Evolutionary conservation across 805 yeast genomes (phyloP), one percentile per base, ranked within the genome.

Genomic region (Ogataea haglerorum): DNA sequence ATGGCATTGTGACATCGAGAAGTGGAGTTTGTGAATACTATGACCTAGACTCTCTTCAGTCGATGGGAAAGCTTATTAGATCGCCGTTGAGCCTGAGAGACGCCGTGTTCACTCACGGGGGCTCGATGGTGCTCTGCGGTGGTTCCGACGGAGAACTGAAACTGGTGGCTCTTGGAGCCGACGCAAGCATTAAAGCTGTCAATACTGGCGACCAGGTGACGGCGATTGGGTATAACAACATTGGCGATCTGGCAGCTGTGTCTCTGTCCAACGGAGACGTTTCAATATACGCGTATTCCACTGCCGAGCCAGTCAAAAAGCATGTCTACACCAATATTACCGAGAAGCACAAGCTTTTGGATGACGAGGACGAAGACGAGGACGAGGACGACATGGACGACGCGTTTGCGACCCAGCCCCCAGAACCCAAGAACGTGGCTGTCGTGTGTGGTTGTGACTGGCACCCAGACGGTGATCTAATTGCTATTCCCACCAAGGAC

Each of bases 381-480:
- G 73, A 68, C 3, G 59, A 53, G 27, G 56, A 53, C 9, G 55
- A 62, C 18, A 18, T 42, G 36, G 39, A 37, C 17, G 36, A 34
- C 38, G 29, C 71, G 67, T 34, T 34, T 18, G 43, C 32, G 23
- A 40, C 30, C 21, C 38, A 34, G n/a, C 34, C 38, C 9, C 43
- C 43, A 17, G 38, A 21, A n/a, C 10, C 24, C 30, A 24, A 16
- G 14, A 24, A 15, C 24, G 28, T 24, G 34, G 38, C 38, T 29
- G 38, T 38, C 34, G 38, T 29, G 3, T 40, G 43, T 34, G 38
- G 38, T 22, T 40, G 43, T 24, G 75, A 73, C 26, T 88, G 95
- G 95, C 76, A 79, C 42, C 76, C 83, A 2, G 69, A 73, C 38
- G 95, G 95, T 13, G 75, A 75, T 38, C 59, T 68, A n/a, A 67